phyloP scores from a whole-genome alignment of 495 filamentous ascomycete species.

The Poronia punctata region DNA sequence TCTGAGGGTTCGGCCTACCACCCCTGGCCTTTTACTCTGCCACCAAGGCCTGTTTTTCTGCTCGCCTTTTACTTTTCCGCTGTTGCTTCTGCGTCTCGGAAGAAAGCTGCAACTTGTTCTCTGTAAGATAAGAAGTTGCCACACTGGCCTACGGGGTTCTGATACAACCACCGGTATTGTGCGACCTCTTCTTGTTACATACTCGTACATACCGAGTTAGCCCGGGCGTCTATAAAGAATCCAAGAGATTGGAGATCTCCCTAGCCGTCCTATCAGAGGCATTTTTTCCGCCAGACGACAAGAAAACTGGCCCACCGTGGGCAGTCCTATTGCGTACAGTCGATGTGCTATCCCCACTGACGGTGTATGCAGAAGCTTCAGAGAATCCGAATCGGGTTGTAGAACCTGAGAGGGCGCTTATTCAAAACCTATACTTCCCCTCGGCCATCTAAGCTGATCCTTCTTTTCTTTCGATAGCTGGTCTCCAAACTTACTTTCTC shows the following conservation, averaged over 20 bases:
- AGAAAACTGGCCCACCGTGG: conserved; percentile 20
- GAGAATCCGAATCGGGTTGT: conserved; percentile 27
- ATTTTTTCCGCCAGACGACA: conserved; percentile 13
- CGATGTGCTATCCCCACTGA: conserved; percentile 22
- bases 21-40: no score
- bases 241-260: conserved; percentile 23
- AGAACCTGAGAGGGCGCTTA: conserved; percentile 36
- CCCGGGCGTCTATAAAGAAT: no score
- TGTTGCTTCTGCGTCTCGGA: no score
- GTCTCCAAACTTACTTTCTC: conserved; percentile 42
- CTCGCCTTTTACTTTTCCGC: no score
- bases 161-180: no score
- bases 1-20: no score
- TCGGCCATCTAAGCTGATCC: conserved; percentile 23
- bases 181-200: no score
- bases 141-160: no score
- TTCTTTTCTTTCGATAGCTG: conserved; percentile 44
- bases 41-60: no score
- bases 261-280: conserved; percentile 24
- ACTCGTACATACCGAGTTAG: no score
- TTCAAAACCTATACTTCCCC: conserved; percentile 47
- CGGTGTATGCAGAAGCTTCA: conserved; percentile 34
- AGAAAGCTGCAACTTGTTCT: no score
- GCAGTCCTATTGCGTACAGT: conserved; percentile 25
- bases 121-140: no score